Evolutionary conservation across 2,329 filamentous ascomycete genomes (phyloP), one percentile per base, ranked within the genome.

Genomic region (Sporothrix brasiliensis): DNA sequence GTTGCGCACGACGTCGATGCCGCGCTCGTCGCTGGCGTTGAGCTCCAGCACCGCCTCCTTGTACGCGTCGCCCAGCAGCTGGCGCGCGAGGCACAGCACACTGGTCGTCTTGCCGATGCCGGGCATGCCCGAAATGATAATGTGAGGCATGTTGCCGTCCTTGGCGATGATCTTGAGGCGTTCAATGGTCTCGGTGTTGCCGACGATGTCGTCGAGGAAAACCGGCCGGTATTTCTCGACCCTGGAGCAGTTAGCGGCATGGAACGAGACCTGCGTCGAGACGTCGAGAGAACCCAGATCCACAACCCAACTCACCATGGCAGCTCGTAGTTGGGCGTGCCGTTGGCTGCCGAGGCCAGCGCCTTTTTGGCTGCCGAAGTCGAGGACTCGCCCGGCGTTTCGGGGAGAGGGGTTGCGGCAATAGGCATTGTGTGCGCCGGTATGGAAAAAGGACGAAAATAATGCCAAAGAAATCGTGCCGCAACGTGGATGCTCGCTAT

Each of bases 81-180:
- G 94, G 72, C 94, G 88, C 21, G 95, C 95, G 61, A 99, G 88
- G 79, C 95, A 98, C 72, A 98, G 84, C 70, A 99, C 90, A 70
- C 93, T 97, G 0, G 95, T 98, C 4, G 95, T 99, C 84, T 99
- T 99, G 80, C 95, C 95, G 77, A 98, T 99, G 78, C 95, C 95
- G 24, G 95, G 95, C 93, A 97, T 98, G 72, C 95, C 95, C n/a
- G 93, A 97, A 77, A 99, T 98, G 81, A 99, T 98, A 77, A 99
- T 89, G 81, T 99, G 95, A 2, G 95, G 95, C 94, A 99, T 97
- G 82, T 99, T 99, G 76, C 95, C 95, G 82, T 98, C 95, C 80
- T 94, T 95, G 61, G 95, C 94, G 76, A 99, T 98, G 77, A 99
- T 98, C 79, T 98, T 98, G 76, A 99, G 84, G 69, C 95, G 91